Evolutionary conservation across 2,329 filamentous ascomycete genomes (phyloP), one percentile per base, ranked within the genome.

Genomic region (Aspergillus sp.): DNA sequence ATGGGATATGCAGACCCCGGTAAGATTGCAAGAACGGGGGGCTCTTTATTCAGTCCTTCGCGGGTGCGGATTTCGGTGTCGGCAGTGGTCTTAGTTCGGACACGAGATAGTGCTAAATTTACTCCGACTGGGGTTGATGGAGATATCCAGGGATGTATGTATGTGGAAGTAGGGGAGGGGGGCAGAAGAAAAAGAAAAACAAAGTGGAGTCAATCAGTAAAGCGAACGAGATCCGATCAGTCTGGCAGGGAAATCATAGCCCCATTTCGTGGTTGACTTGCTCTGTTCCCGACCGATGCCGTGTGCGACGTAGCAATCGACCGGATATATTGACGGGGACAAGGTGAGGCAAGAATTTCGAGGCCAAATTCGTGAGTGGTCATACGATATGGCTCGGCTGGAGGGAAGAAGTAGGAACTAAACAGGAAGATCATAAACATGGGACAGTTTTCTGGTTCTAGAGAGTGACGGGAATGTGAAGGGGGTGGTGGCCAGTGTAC

Each of bases 401-500:
- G 18, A 47, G 12, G 45, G 45, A 54, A 57, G 39, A 29, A 55
- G 32, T 22, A 49, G 20, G 22, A 12, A 50, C 22, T 11, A 26
- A 50, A 47, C 39, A 52, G 52, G 52, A 55, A 53, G 39, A 47
- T 36, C 29, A 56, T 56, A 26, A 49, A 46, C 46, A 52, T 49
- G 16, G 39, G 12, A 36, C 32, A 36, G 32, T 46, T 22, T n/a
- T 46, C 42, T n/a, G 42, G 42, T 3, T n/a, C 42, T 14, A 20
- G 42, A 14, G 26, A 53, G 31, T 29, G 50, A 58, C 36, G 52
- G 56, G 52, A 36, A 42, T 46, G 46, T 39, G 46, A 50, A 57
- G 36, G 52, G 52, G 29, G 56, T 55, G 29, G 56, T 55, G 52
- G 52, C 49, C 47, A 52, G 58, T 55, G 52, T 57, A 60, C 55